Conservation (phyloP, 768 basidiomycete species). For the Lactarius akahatsu region DNA sequence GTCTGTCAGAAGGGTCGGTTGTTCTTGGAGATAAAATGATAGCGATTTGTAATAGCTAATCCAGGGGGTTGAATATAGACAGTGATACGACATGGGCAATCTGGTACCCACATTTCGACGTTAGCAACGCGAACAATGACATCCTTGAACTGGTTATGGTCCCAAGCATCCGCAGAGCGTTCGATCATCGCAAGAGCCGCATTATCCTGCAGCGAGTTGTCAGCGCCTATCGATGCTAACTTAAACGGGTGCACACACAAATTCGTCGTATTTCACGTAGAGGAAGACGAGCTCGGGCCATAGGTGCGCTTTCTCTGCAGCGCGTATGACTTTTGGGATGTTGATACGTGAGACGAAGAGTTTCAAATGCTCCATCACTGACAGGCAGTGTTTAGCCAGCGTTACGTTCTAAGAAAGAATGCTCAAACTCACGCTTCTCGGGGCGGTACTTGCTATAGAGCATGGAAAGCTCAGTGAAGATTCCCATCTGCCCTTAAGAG, state of each 20-base stretch:
- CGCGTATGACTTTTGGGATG: constrained; percentile 98
- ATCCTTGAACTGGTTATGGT: constrained; percentile 99
- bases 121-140: constrained; percentile 95
- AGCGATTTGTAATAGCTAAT: constrained; percentile 90
- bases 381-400: constrained; percentile 12
- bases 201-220: constrained; percentile 63
- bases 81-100: neutral
- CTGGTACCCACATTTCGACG: constrained; percentile 77
- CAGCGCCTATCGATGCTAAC: neutral
- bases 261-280: constrained; percentile 98
- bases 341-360: constrained; percentile 95
- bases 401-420: neutral
- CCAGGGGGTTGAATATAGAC: constrained; percentile 14
- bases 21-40: constrained; percentile 91
- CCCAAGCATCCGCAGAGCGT: constrained; percentile 97
- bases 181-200: constrained; percentile 99
- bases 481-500: constrained; percentile 67
- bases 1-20: constrained; percentile 91
- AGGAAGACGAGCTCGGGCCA: constrained; percentile 99
- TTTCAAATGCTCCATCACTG: constrained; percentile 99
- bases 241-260: constrained; percentile 46
- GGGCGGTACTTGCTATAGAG: constrained; percentile 95
- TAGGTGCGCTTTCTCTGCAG: constrained; percentile 92
- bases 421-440: constrained; percentile 69
- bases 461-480: constrained; percentile 93